These are phyloP conservation scores for Papilionanthe hybrid DNA, from an alignment of 116 monocot species.

Conservation along the genomic window DNA sequence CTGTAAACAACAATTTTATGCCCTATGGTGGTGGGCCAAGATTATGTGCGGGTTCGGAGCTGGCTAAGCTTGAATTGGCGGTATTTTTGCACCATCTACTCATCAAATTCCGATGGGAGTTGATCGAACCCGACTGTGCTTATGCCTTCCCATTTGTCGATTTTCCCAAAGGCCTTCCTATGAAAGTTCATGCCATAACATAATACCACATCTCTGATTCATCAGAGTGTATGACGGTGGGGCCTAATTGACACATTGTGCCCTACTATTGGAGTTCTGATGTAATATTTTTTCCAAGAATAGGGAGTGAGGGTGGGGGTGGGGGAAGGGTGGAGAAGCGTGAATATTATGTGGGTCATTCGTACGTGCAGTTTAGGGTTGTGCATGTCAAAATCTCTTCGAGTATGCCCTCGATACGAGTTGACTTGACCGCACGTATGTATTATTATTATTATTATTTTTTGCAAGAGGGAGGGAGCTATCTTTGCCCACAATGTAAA, in stretches of 20 bases:
- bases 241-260: too few relatives aligned
- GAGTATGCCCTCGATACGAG: too few relatives aligned
- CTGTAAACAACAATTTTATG: constrained; percentile 7
- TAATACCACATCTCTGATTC: background rate
- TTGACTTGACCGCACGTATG: too few relatives aligned
- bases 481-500: background rate
- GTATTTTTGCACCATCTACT: constrained; percentile 26
- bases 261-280: too few relatives aligned
- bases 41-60: constrained; percentile 23
- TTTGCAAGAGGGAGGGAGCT: background rate
- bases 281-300: too few relatives aligned
- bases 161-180: constrained; percentile 41
- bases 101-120: constrained; percentile 10
- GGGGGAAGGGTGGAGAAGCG: too few relatives aligned
- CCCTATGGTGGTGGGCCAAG: constrained; percentile 25
- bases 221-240: background rate
- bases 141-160: constrained; percentile 42
- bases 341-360: too few relatives aligned
- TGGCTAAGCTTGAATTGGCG: constrained; percentile 25
- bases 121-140: constrained; percentile 3
- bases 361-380: too few relatives aligned
- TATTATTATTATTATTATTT: too few relatives aligned
- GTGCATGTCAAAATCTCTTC: too few relatives aligned
- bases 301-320: too few relatives aligned
- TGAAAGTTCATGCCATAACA: constrained; percentile 18